Evolutionary conservation across 2,329 filamentous ascomycete genomes (phyloP), one percentile per base, ranked within the genome.

Genomic region (Xylaria sp.): DNA sequence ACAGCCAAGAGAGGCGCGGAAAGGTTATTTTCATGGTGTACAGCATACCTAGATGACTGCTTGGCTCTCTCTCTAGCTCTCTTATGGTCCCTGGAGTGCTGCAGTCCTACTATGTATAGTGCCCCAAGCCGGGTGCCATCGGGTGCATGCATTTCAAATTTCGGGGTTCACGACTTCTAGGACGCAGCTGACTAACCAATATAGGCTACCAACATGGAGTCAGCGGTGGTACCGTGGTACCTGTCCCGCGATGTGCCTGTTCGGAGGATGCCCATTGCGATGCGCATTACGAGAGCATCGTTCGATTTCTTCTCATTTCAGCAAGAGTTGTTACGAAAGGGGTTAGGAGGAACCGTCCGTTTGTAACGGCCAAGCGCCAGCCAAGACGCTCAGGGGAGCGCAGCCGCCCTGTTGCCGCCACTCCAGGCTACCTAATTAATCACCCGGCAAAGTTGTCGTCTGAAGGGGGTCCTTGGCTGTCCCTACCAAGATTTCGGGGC

Each of bases 361-460:
- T 64, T 30, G 65, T 68, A 68, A 68, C 65, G 61, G 65, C 65
- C 65, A 67, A 67, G 19, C 24, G n/a, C 54, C 14, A 64, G 59
- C 65, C 65, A 61, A 68, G 65, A 17, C 50, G 19, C 54, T 55
- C 58, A 32, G 7, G 50, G 59, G 19, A 45, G 24, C 30, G 54
- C 64, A 51, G 53, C 51, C 34, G 50, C 60, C 8, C n/a, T 48
- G 27, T 34, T 47, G 19, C 36, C 48, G 48, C 27, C 47, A 47
- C 36, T 17, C 32, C 14, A 42, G 47, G 17, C 30, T 36, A 36
- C 34, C 11, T 36, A 39, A 48, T 48, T 19, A 47, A 21, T 7
- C 42, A 56, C 51, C 51, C 39, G 39, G 6, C 7, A 12, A 34
- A 66, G 17, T 21, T 21, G 21, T 64, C 60, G 55, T 67, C 61